Base-by-base conservation (phyloP, 805 yeast genomes). In the Cyberlindnera meyerae region DNA sequence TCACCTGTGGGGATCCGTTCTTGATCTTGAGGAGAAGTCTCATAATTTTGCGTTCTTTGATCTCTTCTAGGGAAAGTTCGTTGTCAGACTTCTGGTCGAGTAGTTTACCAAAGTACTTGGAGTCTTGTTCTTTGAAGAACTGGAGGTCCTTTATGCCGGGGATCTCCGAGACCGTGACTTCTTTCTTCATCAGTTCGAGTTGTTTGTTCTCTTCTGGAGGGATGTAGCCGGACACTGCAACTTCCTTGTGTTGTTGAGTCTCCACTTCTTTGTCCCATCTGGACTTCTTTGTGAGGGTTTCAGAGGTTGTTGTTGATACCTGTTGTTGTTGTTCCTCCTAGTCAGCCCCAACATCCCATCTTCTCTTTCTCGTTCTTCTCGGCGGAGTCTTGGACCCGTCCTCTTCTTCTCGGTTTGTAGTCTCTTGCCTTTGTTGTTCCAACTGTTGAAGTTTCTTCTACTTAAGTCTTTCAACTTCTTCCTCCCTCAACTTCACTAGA, bases 91-190 rank as follows among this genome's bases (percentile, higher is more conserved):
- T 56, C 21, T 50, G 47, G 18, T 57, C 60, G 3, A 79, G 54
- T 8, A 84, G 67, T 42, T 74, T 73, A 1, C 82, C 80, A 57
- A 89, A 88, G 50, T 80, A 73, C 52, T 75, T 74, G 55, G 73
- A 65, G 55, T 89, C 97, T 27, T 77, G 75, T 24, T 77, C 79
- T 48, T 77, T 83, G 59, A 85, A 79, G 52, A 65, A 79, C 50
- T 76, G 79, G 11, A 87, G 55, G 21, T 82, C 88, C 26, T 70
- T 68, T 0, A 79, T 69, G 0, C 80, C 87, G 0, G 88, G 82
- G 1, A 80, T 66, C 16, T 77, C 79, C 3, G 73, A 61, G 1
- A 78, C 68, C 18, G 73, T 42, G 11, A 66, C 49, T 42, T 66
- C 54, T 39, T 62, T 52, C 31, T 61, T 51, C 31, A 58, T 51